Base-by-base conservation (phyloP, 306 rosid species). In the Cucurbita pepo region DNA sequence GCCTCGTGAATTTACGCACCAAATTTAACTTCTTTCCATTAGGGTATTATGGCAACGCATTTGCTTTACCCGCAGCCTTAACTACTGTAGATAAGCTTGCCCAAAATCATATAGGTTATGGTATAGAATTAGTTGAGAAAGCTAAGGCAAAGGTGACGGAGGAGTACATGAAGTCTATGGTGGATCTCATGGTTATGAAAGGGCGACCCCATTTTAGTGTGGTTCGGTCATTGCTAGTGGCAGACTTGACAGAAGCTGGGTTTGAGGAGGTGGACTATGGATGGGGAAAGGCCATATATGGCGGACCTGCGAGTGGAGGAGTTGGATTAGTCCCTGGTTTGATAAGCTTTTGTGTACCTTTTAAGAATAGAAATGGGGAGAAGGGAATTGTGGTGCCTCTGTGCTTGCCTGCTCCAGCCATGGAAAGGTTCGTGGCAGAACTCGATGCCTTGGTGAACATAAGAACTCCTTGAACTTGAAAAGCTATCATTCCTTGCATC, bases 211-310 rank as follows among this genome's bases (percentile, higher is more conserved):
- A 1, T 43, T 43, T 9, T 10, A 8, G 11, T 43, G 47, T 10
- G 10, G 10, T 43, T 43, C 3, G 47, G 47, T 48, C 83, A 0
- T 82, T 73, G 36, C 10, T 83, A 0, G 85, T 89, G 11, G 81
- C 96, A 0, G 96, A 89, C 22, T 55, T 85, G 77, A 84, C 78
- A 0, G 83, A 78, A 4, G 81, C 76, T 0, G 90, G 87, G 15
- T 83, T 87, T 0, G 75, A 73, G 21, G 79, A 82, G 0, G 84
- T 87, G 34, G 85, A 89, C 51, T 78, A 83, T 6, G 92, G 92
- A 54, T 88, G 92, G 92, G 92, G 92, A 0, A 72, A 75, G 43
- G 56, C 92, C 0, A 75, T 30, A 0, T 85, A 82, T 47, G 88
- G 88, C 21, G 94, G 94, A 1, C 82, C 84, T 0, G 81, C 88